Percentiles rank a stretch among this genome's conserved stretches.
Conservation (phyloP, 257 asterid species). For the Primulina eburnea region DNA sequence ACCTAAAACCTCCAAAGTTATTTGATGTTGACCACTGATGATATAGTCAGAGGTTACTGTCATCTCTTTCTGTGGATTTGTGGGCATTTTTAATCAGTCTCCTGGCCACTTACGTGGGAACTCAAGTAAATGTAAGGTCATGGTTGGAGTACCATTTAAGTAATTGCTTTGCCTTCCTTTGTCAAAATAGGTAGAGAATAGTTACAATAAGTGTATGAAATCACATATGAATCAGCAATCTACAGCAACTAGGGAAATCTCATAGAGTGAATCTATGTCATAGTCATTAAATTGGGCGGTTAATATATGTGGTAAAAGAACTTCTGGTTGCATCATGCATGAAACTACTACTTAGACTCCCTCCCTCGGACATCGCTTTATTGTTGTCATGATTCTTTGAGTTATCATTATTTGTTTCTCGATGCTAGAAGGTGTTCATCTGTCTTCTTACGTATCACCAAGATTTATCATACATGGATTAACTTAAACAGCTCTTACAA, state of each 20-base stretch:
- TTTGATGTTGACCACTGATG: not conserved
- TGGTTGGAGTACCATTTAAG: slow-evolving; percentile 3
- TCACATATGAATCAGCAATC: not conserved
- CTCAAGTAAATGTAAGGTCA: not conserved
- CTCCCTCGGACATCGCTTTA: not conserved
- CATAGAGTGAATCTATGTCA: not conserved
- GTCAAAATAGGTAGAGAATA: not conserved
- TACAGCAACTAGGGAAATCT: not conserved
- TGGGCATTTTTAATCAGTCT: slow-evolving; percentile 3
- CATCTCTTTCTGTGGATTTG: not conserved
- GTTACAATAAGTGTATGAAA: not conserved
- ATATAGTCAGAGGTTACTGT: slow-evolving; percentile 8
- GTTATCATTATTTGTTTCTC: not conserved
- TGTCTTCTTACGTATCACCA: not conserved
- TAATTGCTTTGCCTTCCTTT: slow-evolving; percentile 14
- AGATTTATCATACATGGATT: not conserved
- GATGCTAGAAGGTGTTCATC: not conserved
- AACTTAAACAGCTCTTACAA: not conserved
- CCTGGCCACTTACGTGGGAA: not conserved
- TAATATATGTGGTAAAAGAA: not conserved
- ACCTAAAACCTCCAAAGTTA: not conserved
- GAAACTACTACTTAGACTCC: not conserved
- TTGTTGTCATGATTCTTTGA: not conserved
- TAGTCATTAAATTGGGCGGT: not conserved
- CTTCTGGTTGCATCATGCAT: not conserved